Evolutionary conservation across 805 yeast genomes (phyloP), one percentile per base, ranked within the genome.

Genomic region (Candida manassasensis): DNA sequence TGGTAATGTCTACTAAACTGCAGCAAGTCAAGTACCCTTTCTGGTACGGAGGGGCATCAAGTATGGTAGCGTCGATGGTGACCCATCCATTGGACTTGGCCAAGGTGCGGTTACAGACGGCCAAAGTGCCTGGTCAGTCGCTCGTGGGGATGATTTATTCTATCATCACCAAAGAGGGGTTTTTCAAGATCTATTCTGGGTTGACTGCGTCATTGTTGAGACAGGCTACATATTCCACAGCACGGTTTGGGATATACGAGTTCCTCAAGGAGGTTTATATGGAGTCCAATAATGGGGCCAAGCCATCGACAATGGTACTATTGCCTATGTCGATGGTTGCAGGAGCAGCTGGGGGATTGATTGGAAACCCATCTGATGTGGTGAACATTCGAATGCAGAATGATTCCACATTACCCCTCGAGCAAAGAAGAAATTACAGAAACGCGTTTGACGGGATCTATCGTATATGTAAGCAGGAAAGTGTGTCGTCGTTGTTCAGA

Each of bases 301-400:
- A 68, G 18, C 83, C 82, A 4, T 71, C 79, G 4, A 77, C 85
- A 37, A 52, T 69, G 5, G 69, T 75, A 12, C 66, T 86, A 36
- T 62, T 86, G 37, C 87, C 90, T 7, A 71, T 80, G 60, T 84
- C 95, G 4, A 84, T 86, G 93, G 44, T 82, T n/a, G 77, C 89
- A 9, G 95, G 96, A 35, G 84, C 81, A 18, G 58, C 78, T 39
- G 96, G 96, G 41, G 95, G 95, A 7, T 59, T 85, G 15, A 82
- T 84, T 2, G 96, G 96, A 15, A 86, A 86, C 52, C 95, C 95
- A 3, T 78, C 93, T 1, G 96, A 86, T 53, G 82, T 86, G 10
- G 87, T 84, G 25, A 86, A 86, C 48, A 84, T 86, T 43, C 74
- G 95, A 60, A 86, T 86, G 96, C 96, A 86, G 57, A 86, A 86